Evolutionary conservation across 2,329 filamentous ascomycete species (phyloP).

Genomic region (Dothideomycetes sp.): DNA sequence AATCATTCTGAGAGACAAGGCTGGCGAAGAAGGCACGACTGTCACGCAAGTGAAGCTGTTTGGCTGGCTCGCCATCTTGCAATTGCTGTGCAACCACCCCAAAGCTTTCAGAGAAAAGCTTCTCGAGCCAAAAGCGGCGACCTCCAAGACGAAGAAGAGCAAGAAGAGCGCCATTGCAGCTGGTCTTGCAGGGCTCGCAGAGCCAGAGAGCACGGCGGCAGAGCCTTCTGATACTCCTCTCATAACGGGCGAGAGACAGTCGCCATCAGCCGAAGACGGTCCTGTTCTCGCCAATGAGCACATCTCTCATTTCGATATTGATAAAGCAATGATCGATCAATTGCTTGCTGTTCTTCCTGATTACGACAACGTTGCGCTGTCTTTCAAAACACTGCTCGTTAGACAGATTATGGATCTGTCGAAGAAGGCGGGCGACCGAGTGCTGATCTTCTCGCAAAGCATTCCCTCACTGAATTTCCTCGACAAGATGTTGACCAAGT

Average conservation of each 20-base stretch:
- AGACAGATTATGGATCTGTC: conserved; percentile 60
- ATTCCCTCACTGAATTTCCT: conserved; percentile 62
- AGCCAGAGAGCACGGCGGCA: neutral
- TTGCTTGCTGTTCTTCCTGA: conserved; percentile 11
- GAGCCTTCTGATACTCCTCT: neutral
- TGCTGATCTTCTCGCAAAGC: conserved; percentile 72
- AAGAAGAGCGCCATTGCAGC: conserved; percentile 5
- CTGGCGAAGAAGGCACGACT: conserved; percentile 19
- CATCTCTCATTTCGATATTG: conserved; percentile 32
- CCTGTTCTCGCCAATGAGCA: conserved; percentile 24
- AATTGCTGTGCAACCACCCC: conserved; percentile 52
- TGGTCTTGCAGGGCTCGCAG: too few species aligned
- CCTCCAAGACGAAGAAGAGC: conserved; percentile 11
- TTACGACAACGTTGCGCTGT: conserved; percentile 33
- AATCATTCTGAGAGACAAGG: conserved; percentile 27
- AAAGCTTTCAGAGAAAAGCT: conserved; percentile 43
- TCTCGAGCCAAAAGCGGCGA: conserved; percentile 23
- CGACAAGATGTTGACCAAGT: conserved; percentile 43
- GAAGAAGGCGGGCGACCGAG: conserved; percentile 55
- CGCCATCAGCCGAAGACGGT: conserved; percentile 11
- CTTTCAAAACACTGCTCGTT: conserved; percentile 61
- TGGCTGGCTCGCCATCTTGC: conserved; percentile 46
- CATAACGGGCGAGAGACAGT: neutral
- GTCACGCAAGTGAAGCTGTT: conserved; percentile 39
- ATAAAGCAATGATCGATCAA: conserved; percentile 20